Base-by-base conservation (phyloP, 257 asterid species). In the Nicotiana paniculata region DNA sequence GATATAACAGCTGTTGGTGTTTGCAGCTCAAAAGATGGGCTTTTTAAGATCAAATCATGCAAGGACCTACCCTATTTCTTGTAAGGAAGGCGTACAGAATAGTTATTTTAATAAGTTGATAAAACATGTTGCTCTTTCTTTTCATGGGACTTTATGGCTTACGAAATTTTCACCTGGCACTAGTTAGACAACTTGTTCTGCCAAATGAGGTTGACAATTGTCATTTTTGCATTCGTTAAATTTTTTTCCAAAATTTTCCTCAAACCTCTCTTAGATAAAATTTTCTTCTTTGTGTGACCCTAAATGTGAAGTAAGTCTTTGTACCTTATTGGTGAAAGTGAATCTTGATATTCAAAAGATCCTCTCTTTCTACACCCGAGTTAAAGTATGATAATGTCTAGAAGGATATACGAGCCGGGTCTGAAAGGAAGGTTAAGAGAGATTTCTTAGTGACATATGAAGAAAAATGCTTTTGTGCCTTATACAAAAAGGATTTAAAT, bases 1-100 rank as follows among this genome's bases (percentile, higher is more conserved):
- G 91, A 92, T 81, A 80, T 96, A 80, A 93, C 97, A 32, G 97
- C 94, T 51, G 89, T 94, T 84, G 99, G 99, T 79, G 83, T 88
- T 81, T 94, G 92, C 90, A 88, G 86, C 78, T 82, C 87, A 37
- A 92, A 86, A 77, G 79, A 92, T 83, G 98, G 95, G 86, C 74
- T 79, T 83, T 91, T 88, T 72, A 97, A 93, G 85, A 92, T 96
- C 53, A 91, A 86, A 83, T 91, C 97, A 8, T 90, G 93, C 91
- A 83, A 88, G 63, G 95, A 94, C 85, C 91, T 94, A 80, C 98
- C 98, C 13, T 93, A 84, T 90, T 94, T 94, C 87, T 82, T 94
- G 98, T 96, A 93, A 80, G 98, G 68, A 62, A 32, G 63, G 64
- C 16, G 26, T 48, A 72, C 43, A 35, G 4, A 32, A 26, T 62